Evolutionary conservation across 2,329 filamentous ascomycete species (phyloP), one percentile per base, ranked within the genome.

Genomic region (Rutstroemia sp.): DNA sequence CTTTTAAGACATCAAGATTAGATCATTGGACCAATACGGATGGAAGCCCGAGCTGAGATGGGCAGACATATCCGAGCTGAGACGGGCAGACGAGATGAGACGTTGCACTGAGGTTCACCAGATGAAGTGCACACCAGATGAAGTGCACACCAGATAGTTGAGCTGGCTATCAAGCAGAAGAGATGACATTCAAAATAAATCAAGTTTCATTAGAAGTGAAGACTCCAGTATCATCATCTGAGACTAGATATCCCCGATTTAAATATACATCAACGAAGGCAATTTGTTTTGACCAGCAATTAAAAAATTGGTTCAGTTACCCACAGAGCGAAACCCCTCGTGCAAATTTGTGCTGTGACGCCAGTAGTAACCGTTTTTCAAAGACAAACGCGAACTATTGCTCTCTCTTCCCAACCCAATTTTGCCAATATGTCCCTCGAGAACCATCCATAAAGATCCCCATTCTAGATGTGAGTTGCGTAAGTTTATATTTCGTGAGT

Each of bases 161-260:
- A 30, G 3, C 27, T 34, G 10, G 12, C 30, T 34, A 34, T 34
- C 30, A 12, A 34, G 12, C 30, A 34, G 10, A 12, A 34, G 30
- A 30, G 27, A 30, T 30, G 8, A 10, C 27, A 30, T 30, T 30
- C 12, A 12, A 34, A 42, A 42, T 42, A 42, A 42, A 42, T 9
- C 39, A 42, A 42, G 14, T 46, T 46, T 50, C 46, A 55, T 55
- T 44, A 55, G 12, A 17, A 7, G 48, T 50, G 25, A 44, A 55
- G 25, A 55, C 30, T 23, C 19, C 30, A 50, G 38, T 5, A 16
- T 50, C 14, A 46, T 46, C 42, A 25, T 46, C 14, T 40, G 12
- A 34, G 16, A 44, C 23, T 7, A 27, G 36, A 23, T 50, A 12
- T 36, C 46, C 36, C 6, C 40, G 16, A 12, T 55, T 45, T 55